Percentiles rank a stretch among this genome's conserved stretches.
phyloP scores from a whole-genome alignment of 1,139 yeast species.

The Yamadazyma aaseri region DNA sequence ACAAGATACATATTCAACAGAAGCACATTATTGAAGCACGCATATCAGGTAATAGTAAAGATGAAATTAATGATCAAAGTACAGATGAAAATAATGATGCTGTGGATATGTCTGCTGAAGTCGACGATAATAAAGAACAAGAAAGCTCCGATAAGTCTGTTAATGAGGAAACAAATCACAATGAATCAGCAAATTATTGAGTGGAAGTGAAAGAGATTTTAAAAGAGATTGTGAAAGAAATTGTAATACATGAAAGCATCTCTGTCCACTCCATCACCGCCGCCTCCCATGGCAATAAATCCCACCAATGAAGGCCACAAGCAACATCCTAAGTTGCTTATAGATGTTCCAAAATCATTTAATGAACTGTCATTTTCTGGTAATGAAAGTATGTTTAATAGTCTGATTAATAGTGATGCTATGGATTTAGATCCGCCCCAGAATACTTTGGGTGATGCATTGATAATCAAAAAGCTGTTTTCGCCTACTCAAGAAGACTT shows the following conservation, averaged over 20 bases:
- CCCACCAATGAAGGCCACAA: background rate
- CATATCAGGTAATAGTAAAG: slow-evolving; percentile 13
- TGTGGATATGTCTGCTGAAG: slow-evolving; percentile 6
- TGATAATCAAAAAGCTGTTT: background rate
- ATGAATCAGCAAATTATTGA: background rate
- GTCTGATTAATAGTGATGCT: background rate
- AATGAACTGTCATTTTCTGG: background rate
- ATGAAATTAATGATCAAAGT: background rate
- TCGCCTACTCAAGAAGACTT: slow-evolving; percentile 4
- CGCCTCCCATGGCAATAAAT: slow-evolving; percentile 1
- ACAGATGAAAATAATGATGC: slow-evolving; percentile 1
- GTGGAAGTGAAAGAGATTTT: slow-evolving; percentile 2
- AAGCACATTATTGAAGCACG: slow-evolving; percentile 45
- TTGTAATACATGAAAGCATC: background rate
- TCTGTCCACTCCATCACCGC: slow-evolving; percentile 8
- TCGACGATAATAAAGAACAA: slow-evolving; percentile 3
- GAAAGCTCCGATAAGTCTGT: background rate
- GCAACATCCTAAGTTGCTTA: slow-evolving; percentile 5
- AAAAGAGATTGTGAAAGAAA: background rate
- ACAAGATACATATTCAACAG: slow-evolving; percentile 49
- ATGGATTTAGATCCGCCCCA: background rate
- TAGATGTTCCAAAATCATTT: slow-evolving; percentile 5
- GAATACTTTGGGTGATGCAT: slow-evolving; percentile 1
- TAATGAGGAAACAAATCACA: background rate
- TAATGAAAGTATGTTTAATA: background rate